These are phyloP conservation scores for Ustanciosporium gigantosporum DNA, from an alignment of 1,284 basidiomycete species.

Conservation along the genomic window DNA sequence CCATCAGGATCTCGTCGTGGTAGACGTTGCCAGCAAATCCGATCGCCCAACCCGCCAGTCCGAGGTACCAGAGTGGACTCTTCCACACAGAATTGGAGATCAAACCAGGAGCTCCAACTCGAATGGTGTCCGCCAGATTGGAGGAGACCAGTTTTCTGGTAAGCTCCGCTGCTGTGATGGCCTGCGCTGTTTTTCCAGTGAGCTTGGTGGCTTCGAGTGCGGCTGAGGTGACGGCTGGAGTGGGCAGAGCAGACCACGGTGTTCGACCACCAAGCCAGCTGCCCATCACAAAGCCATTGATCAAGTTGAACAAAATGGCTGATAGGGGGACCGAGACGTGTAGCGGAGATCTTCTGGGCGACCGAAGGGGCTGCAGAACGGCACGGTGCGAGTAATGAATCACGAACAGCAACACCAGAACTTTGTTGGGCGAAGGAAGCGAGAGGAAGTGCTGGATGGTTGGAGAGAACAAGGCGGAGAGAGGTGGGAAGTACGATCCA, in stretches of 20 bases:
- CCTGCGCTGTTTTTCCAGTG: constrained; percentile 4
- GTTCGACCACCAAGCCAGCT: constrained; percentile 64
- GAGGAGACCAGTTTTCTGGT: constrained; percentile 18
- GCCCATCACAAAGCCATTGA: constrained; percentile 75
- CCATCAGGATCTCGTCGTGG: constrained; percentile 84
- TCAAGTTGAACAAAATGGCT: constrained; percentile 71
- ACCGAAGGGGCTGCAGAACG: constrained; percentile 77
- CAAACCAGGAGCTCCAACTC: constrained; percentile 20
- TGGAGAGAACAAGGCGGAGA: constrained; percentile 49
- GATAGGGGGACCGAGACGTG: constrained; percentile 71
- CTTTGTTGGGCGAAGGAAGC: constrained; percentile 64
- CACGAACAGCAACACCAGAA: constrained; percentile 71
- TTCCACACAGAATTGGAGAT: constrained; percentile 53
- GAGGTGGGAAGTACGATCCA: constrained; percentile 5
- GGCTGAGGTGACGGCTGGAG: constrained; percentile 57
- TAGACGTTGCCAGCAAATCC: constrained; percentile 79
- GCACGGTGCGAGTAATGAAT: constrained; percentile 83
- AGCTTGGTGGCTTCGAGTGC: constrained; percentile 14
- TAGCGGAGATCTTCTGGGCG: constrained; percentile 76
- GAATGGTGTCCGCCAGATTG: constrained; percentile 13
- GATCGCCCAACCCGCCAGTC: constrained; percentile 70
- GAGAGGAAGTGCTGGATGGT: constrained; percentile 50
- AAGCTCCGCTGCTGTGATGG: constrained; percentile 8
- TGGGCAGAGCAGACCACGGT: constrained; percentile 37
- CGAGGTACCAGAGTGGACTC: constrained; percentile 67